Conservation (phyloP, 257 asterid genomes). For the Gentiana dahurica region DNA sequence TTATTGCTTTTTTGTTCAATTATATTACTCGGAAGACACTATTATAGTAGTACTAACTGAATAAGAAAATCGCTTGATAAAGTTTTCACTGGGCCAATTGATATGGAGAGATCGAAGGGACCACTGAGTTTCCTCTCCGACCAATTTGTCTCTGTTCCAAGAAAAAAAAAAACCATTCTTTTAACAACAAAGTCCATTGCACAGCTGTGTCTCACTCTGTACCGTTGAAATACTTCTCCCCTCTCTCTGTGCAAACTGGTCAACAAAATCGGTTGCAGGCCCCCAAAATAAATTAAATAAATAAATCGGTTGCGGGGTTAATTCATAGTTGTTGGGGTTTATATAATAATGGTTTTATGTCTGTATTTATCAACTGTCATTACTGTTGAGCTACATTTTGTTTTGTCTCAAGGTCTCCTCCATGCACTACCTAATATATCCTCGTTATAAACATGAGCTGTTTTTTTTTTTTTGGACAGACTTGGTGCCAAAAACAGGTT, state of each 20-base stretch:
- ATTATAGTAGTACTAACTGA: too few species aligned
- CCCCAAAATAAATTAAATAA: too few species aligned
- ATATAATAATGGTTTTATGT: background rate
- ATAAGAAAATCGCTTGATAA: too few species aligned
- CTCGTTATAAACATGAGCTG: background rate
- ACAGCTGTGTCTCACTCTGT: background rate
- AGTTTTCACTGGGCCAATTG: background rate
- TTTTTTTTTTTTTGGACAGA: background rate
- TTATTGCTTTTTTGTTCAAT: too few species aligned
- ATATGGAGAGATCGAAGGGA: background rate
- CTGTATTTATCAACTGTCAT: background rate
- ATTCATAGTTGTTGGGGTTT: slow-evolving; percentile 11
- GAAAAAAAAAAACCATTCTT: too few species aligned
- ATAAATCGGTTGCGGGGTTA: too few species aligned
- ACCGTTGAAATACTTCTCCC: background rate
- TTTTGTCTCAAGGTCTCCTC: slow-evolving; percentile 1
- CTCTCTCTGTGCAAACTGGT: slow-evolving; percentile 6
- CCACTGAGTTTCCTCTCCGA: slow-evolving; percentile 27
- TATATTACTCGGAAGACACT: too few species aligned
- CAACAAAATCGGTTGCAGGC: slow-evolving; percentile 18
- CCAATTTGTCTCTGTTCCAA: slow-evolving; percentile 11
- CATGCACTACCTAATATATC: slow-evolving; percentile 3
- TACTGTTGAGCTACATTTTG: background rate
- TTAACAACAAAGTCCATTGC: too few species aligned
- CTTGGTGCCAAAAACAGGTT: background rate